Base-by-base conservation (phyloP, 441 rosid genomes). In the Populus hybrid region DNA sequence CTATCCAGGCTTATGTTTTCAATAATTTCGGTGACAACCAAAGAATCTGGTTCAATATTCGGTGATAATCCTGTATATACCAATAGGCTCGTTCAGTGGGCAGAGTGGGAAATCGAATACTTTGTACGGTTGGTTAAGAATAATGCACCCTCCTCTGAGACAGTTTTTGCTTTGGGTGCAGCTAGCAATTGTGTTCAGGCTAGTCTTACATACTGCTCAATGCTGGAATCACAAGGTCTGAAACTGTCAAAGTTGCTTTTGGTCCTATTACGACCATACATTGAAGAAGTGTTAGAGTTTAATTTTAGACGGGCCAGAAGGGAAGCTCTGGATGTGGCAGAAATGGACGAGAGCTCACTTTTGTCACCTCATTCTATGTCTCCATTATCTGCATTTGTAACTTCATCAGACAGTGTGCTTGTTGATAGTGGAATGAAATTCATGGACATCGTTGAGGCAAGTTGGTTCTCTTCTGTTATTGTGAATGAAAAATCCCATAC, bases 101-200 rank as follows among this genome's bases (percentile, higher is more conserved):
- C 97, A 73, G 99, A 95, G 83, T 88, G 95, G 91, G 94, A 95
- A 85, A 92, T 93, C 67, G 99, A 95, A 86, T 92, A 77, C 79
- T 86, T 93, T 84, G 90, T 89, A 70, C 87, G 97, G 63, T 79
- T 95, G 86, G 95, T 95, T 64, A 93, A 91, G 87, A 94, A 87
- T 64, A 92, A 89, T 71, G 90, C 95, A 65, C 90, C 97, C 73
- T 85, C 95, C 80, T 86, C 97, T 5, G 98, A 95, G 69, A 90
- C 95, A 36, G 80, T 87, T 79, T 86, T 82, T 79, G 97, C 97
- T 2, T 84, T 95, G 82, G 90, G 91, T 83, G 93, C 97, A 42
- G 97, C 97, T 34, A 79, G 92, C 76, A 79, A 89, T 59, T 94
- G 94, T 74, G 82, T 91, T 81, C 94, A 95, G 86, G 91, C 94